Percentiles rank a stretch among this genome's conserved stretches.
Evolutionary conservation across 2,329 filamentous ascomycete genomes (phyloP).

Genomic region (Xylariaceae sp.): DNA sequence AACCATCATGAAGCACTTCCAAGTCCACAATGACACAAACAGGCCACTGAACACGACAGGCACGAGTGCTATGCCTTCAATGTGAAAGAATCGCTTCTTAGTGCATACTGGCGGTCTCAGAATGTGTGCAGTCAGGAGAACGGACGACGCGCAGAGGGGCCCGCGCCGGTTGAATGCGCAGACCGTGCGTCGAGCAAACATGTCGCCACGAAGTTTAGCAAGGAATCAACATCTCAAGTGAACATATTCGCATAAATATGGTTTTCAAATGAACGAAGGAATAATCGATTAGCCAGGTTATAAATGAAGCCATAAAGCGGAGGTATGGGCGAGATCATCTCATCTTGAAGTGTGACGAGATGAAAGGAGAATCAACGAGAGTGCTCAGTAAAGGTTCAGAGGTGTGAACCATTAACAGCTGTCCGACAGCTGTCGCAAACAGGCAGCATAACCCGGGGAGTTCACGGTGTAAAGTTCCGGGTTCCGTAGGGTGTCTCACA

Average conservation of each 20-base stretch:
- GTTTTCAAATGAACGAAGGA: no score
- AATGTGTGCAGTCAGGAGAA: conserved; percentile 20
- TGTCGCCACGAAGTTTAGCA: conserved; percentile 13
- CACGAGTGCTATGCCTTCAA: conserved; percentile 50
- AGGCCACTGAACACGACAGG: conserved; percentile 63
- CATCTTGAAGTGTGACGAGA: background rate
- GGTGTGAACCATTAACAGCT: background rate
- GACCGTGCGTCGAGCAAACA: conserved; percentile 20
- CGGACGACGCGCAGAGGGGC: conserved; percentile 12
- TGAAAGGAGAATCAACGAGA: background rate
- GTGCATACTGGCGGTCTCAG: conserved; percentile 22
- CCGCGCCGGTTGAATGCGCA: conserved; percentile 13
- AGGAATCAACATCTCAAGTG: background rate
- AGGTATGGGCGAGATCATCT: background rate
- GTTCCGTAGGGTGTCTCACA: no score
- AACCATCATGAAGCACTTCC: conserved; percentile 69
- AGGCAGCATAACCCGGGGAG: background rate
- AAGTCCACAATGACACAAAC: conserved; percentile 58
- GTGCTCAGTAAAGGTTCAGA: background rate
- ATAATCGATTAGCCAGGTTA: background rate
- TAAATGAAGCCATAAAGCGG: background rate
- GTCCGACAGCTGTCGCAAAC: background rate
- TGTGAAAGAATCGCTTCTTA: conserved; percentile 31
- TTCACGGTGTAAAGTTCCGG: no score
- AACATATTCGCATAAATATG: background rate